Conservation (phyloP, 345 rosid species). For the Salix caprea region DNA sequence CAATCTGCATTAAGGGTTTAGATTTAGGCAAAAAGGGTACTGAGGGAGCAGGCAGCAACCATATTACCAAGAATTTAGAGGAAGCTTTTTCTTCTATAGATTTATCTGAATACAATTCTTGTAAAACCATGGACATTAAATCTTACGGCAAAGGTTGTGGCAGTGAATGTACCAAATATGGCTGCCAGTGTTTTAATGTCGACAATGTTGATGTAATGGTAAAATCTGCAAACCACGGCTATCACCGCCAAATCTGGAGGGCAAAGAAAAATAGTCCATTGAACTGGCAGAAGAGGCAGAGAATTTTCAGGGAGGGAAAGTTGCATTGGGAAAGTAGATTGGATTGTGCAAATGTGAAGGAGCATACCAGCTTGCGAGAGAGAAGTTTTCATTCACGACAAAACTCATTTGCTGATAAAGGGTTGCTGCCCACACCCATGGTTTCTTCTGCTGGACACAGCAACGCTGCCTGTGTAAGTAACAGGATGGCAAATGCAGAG, state of each 20-base stretch:
- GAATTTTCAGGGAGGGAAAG: no score
- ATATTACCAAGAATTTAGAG: neutral
- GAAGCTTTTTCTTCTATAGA: neutral
- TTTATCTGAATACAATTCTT: neutral
- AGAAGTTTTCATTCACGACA: neutral
- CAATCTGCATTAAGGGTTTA: neutral
- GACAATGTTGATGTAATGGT: no score
- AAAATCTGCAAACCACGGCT: no score
- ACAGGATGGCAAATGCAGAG: neutral
- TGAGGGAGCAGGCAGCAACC: neutral
- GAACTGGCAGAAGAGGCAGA: no score
- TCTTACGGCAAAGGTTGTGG: no score
- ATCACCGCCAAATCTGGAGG: no score
- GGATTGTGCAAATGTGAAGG: neutral
- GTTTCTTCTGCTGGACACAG: constrained; percentile 3
- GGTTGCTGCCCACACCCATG: neutral
- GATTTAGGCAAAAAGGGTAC: neutral
- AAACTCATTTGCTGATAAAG: neutral
- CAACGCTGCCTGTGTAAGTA: neutral
- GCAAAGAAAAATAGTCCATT: no score
- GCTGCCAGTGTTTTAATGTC: no score
- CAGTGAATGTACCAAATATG: no score
- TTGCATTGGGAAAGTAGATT: neutral
- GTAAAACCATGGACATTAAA: no score
- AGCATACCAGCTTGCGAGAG: neutral